phyloP scores from a whole-genome alignment of 1,284 basidiomycete species.

The Leccinum subfulvum region DNA sequence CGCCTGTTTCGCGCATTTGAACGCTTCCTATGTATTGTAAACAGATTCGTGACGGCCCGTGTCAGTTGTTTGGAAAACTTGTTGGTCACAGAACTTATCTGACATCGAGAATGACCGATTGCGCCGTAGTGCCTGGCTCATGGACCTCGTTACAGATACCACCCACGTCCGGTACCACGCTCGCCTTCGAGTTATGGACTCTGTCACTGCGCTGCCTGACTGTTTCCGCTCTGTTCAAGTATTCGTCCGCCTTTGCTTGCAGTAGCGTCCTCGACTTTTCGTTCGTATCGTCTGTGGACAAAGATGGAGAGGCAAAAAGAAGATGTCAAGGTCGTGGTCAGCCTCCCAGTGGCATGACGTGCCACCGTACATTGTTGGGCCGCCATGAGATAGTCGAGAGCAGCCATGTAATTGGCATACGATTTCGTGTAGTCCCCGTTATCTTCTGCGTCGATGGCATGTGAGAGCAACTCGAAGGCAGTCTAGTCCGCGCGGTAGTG shows the following conservation, averaged over 20 bases:
- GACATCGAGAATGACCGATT: conserved; percentile 23
- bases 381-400: conserved; percentile 97
- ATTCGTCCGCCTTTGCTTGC: conserved; percentile 86
- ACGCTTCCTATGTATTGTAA: conserved; percentile 66
- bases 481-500: conserved; percentile 9
- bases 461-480: conserved; percentile 21
- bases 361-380: conserved; percentile 50
- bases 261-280: conserved; percentile 82
- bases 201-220: conserved; percentile 73
- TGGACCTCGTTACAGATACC: neutral
- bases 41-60: neutral
- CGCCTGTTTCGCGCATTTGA: conserved; percentile 89
- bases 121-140: conserved; percentile 5
- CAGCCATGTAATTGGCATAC: conserved; percentile 92
- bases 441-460: conserved; percentile 56
- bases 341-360: neutral
- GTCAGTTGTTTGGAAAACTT: neutral
- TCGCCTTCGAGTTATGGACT: neutral
- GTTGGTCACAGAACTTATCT: conserved; percentile 1
- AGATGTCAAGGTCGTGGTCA: conserved; percentile 30
- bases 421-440: conserved; percentile 92
- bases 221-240: conserved; percentile 87
- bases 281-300: conserved; percentile 15
- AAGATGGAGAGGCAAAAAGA: neutral
- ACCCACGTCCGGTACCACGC: neutral